Base-by-base conservation (phyloP, 2,329 filamentous ascomycete species). In the Colletotrichum sublineola region DNA sequence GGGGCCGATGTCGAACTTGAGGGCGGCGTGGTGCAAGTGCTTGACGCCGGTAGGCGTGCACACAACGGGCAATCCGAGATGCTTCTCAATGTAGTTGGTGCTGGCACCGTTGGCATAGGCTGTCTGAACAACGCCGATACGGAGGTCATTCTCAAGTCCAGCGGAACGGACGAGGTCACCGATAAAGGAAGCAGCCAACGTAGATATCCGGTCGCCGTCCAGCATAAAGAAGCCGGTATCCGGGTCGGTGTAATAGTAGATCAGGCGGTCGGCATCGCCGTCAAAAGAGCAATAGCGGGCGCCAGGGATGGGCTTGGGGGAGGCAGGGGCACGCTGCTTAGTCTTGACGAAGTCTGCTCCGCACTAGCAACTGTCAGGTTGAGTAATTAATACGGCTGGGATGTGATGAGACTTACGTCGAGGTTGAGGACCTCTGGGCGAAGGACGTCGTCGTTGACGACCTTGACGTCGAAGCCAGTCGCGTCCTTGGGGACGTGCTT, bases 261-360 rank as follows among this genome's bases (percentile, higher is more conserved):
- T 94, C 73, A 99, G 87, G 70, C 96, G 93, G 81, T 99, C 96
- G 20, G 96, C 96, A 80, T 99, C 96, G 65, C 96, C 96, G 77
- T 99, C 96, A 69, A 97, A 89, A 11, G 96, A 98, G 82, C 94
- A 96, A 87, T 91, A 96, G 71, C 96, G 92, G 75, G 93, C 92
- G 67, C 93, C 91, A 1, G 90, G 87, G 42, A 90, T 88, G 55
- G 93, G 93, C 81, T 95, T 94, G 66, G 94, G 96, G 40, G 86
- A 92, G 53, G 93, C 93, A 63, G 96, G 96, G 72, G 94, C 93
- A 75, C 95, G 91, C 85, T 99, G 96, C 84, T 94, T 94, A 24
- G 96, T 98, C 86, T 99, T 99, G 83, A 99, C 96, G 77, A 91
- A 98, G 83, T 99, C 96, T 79, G 96, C 96, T 82, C 96, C 96